phyloP scores from a whole-genome alignment of 768 basidiomycete species.

The Amyloporia xantha region DNA sequence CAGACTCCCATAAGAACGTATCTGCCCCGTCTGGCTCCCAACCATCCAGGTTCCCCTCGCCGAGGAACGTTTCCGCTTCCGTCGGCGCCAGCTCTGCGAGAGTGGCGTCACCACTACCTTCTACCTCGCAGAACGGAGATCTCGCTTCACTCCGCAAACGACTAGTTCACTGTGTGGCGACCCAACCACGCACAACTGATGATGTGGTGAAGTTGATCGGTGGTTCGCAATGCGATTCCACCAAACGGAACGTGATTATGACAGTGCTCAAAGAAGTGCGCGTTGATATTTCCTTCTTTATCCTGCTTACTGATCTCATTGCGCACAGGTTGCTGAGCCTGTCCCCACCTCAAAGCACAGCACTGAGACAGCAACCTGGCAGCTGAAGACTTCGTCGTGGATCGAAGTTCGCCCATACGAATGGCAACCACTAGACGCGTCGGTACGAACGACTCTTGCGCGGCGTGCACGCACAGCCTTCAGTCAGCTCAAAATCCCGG shows the following conservation, averaged over 20 bases:
- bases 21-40: neutral
- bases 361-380: constrained; percentile 38
- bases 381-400: constrained; percentile 54
- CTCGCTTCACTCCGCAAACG: constrained; percentile 27
- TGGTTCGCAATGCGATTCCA: constrained; percentile 29
- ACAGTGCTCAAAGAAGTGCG: neutral
- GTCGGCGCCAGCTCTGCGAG: neutral
- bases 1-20: constrained; percentile 1
- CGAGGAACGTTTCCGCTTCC: neutral
- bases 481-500: constrained; percentile 44
- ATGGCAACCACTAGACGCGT: constrained; percentile 43
- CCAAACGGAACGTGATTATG: constrained; percentile 34
- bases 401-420: constrained; percentile 64
- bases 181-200: constrained; percentile 38
- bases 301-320: neutral
- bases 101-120: constrained; percentile 23
- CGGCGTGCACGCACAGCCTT: constrained; percentile 46
- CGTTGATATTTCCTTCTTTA: neutral
- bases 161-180: constrained; percentile 48
- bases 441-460: constrained; percentile 43
- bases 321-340: constrained; percentile 49
- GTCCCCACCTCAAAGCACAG: constrained; percentile 25
- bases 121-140: constrained; percentile 8
- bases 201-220: constrained; percentile 39
- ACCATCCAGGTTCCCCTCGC: neutral